These are phyloP conservation scores for Bryoglossum gracile DNA, from an alignment of 495 filamentous ascomycete species.

Conservation along the genomic window DNA sequence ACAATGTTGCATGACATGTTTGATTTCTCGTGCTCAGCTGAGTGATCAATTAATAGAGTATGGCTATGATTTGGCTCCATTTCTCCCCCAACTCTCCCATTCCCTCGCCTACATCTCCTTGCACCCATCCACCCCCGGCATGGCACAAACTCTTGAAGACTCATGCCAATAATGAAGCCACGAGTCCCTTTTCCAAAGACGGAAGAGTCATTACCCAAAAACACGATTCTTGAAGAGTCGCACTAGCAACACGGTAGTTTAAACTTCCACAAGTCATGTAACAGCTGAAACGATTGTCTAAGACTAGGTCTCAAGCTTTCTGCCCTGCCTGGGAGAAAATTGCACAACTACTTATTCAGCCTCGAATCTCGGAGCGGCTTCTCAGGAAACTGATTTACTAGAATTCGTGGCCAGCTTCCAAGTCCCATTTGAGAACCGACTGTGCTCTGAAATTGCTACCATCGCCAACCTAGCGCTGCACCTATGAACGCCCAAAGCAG, in stretches of 20 bases:
- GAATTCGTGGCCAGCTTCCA: conserved; percentile 42
- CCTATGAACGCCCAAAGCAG: conserved; percentile 37
- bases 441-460: conserved; percentile 46
- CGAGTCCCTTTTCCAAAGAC: conserved; percentile 27
- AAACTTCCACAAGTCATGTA: neutral
- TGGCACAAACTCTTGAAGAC: conserved; percentile 28
- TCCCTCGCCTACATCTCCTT: too few species aligned
- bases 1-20: too few species aligned
- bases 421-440: conserved; percentile 41
- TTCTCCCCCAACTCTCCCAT: too few species aligned
- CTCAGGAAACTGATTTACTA: conserved; percentile 35
- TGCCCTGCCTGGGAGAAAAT: conserved; percentile 38
- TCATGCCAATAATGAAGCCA: conserved; percentile 27
- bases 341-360: conserved; percentile 39
- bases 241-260: conserved; percentile 10
- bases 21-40: too few species aligned
- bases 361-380: conserved; percentile 32
- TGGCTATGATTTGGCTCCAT: too few species aligned
- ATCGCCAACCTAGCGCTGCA: conserved; percentile 41
- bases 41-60: too few species aligned
- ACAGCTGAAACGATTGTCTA: conserved; percentile 14
- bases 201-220: conserved; percentile 22
- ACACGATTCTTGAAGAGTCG: conserved; percentile 17
- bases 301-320: too few species aligned
- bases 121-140: too few species aligned